Evolutionary conservation across 192 early-diverging fungal genomes (phyloP), one percentile per base, ranked within the genome.

Genomic region (Entrophospora sp.): DNA sequence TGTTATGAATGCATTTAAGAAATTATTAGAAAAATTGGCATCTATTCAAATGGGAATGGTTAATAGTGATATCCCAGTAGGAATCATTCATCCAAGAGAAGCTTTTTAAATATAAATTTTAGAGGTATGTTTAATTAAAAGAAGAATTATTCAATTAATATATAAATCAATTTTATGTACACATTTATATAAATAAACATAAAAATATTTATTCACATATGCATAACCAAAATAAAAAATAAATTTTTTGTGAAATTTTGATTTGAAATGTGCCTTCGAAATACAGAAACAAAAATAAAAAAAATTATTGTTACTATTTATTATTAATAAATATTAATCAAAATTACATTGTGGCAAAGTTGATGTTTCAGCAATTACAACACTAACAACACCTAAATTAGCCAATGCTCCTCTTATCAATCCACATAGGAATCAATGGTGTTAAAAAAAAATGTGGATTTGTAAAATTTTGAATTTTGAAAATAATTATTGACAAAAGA

Each of bases 351-450:
- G 89, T 8, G 91, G 91, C 18, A 91, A 66, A 32, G 83, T 80
- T 12, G 85, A 79, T 2, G 94, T 90, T 66, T 99, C 95, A 3
- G 93, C 92, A 22, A 91, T 83, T 5, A 99, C 97, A 10, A 86
- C 83, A 57, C 85, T 87, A 24, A 81, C 62, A 24, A 97, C 80
- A 22, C 97, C 97, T 55, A 96, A 79, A 72, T 92, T 93, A 6
- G 90, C 87, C 8, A 99, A 79, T 0, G 92, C 90, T 20, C 97
- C 97, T 30, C 97, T 85, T 28, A 99, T 88, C 20, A 99, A 83
- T 2, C 97, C 97, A 68, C 97, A 99, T 1, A 96, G 97, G 65
- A 96, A 89, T 81, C 94, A 95, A 13, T 95, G 83, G 77, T 93
- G 90, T 83, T 92, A 70, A 25, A 13, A 34, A 3, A 18, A 10